Conservation (phyloP, 2,329 filamentous ascomycete genomes). For the Phaeosphaeria sp. region DNA sequence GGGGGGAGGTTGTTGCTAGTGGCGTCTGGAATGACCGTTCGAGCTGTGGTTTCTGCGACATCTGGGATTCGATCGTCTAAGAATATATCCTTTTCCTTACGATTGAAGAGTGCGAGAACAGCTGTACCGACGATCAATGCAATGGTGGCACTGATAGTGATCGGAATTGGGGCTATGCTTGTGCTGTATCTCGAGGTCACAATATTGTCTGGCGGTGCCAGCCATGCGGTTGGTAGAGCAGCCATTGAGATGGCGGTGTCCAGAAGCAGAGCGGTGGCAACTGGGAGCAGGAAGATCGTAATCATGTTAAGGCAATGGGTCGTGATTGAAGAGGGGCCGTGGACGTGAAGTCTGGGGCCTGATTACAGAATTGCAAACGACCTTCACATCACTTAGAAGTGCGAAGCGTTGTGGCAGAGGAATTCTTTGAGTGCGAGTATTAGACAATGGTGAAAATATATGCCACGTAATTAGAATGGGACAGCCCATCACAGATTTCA, state of each 20-base stretch:
- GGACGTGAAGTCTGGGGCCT: background rate
- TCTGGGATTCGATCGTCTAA: background rate
- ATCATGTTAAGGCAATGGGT: background rate
- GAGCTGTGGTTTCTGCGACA: background rate
- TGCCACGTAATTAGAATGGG: too few species aligned
- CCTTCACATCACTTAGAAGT: background rate
- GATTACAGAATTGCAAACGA: background rate
- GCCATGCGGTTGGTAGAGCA: conserved; percentile 4
- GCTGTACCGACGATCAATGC: background rate
- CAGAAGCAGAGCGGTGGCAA: background rate
- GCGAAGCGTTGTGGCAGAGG: background rate
- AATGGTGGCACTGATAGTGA: conserved; percentile 4
- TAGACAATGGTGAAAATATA: too few species aligned
- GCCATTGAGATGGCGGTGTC: background rate
- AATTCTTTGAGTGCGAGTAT: too few species aligned
- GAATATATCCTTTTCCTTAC: conserved; percentile 1
- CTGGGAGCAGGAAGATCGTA: background rate
- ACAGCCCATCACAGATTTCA: too few species aligned
- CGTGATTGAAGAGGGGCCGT: background rate
- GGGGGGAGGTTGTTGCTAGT: background rate
- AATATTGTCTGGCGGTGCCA: conserved; percentile 1
- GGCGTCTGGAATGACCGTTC: background rate
- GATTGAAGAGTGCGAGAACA: background rate
- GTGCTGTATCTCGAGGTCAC: background rate
- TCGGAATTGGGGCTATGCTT: conserved; percentile 1